These are phyloP conservation scores for Patellifolia procumbens DNA, from an alignment of 179 eudicot species.

Conservation along the genomic window DNA sequence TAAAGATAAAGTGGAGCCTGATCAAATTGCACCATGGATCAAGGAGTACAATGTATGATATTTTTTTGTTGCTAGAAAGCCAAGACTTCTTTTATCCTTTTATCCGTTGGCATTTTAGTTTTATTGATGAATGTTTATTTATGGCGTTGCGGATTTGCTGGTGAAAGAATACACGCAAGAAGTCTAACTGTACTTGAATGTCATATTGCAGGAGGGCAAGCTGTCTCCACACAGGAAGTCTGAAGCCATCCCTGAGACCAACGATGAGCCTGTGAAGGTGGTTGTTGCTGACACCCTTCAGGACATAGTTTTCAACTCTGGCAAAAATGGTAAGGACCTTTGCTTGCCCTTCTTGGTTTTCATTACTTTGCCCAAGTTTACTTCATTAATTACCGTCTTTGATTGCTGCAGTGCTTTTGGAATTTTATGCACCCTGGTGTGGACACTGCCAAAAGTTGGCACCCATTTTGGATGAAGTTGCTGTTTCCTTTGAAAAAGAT, in stretches of 20 bases:
- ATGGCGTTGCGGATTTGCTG: background rate
- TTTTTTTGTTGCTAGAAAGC: background rate
- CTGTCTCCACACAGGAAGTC: conserved; percentile 64
- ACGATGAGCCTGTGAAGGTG: conserved; percentile 78
- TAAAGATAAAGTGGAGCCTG: conserved; percentile 50
- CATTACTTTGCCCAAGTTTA: background rate
- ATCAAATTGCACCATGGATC: conserved; percentile 66
- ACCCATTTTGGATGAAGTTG: conserved; percentile 89
- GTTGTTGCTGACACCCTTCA: conserved; percentile 74
- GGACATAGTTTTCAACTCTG: conserved; percentile 72
- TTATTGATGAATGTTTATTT: background rate
- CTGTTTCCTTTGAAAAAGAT: conserved; percentile 57
- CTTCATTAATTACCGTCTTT: conserved; percentile 1
- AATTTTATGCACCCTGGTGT: conserved; percentile 94
- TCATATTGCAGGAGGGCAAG: conserved; percentile 65
- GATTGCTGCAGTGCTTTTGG: conserved; percentile 56
- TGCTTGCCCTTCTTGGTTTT: background rate
- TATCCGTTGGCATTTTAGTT: background rate
- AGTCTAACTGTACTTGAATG: background rate
- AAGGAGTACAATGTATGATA: conserved; percentile 64
- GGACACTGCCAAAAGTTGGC: conserved; percentile 88
- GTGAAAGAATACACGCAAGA: background rate
- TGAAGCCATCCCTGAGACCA: conserved; percentile 73
- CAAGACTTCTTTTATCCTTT: background rate
- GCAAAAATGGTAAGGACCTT: conserved; percentile 63